Evolutionary conservation across 441 rosid genomes (phyloP).

Genomic region (Croton laevigatus): DNA sequence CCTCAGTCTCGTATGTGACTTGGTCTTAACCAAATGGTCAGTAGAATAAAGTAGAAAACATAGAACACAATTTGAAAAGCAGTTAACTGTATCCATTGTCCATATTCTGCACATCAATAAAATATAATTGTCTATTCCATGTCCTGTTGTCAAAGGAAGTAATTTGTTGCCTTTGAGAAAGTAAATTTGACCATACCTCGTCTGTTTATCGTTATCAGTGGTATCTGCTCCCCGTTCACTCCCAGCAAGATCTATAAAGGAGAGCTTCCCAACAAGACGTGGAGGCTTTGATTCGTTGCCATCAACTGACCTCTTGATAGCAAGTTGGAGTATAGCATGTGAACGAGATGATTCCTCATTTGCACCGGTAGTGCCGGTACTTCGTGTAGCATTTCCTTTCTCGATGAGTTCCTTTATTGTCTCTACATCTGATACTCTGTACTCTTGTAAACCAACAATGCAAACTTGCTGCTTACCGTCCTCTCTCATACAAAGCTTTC

Average conservation of each 20-base stretch:
- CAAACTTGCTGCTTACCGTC: conserved; percentile 99
- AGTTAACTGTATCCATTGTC: neutral
- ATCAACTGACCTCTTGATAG: conserved; percentile 76
- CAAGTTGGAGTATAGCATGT: conserved; percentile 98
- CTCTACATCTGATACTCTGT: conserved; percentile 86
- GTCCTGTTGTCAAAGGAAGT: neutral
- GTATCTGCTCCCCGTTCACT: conserved; percentile 99
- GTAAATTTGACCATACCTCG: conserved; percentile 51
- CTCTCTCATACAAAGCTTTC: conserved; percentile 99
- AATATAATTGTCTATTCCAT: neutral
- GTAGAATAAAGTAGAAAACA: neutral
- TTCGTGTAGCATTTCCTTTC: conserved; percentile 83
- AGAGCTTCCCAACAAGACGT: conserved; percentile 90
- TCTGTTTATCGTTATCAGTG: conserved; percentile 95
- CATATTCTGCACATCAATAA: neutral
- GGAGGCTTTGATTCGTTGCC: conserved; percentile 78
- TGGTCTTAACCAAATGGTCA: neutral
- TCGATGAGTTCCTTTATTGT: conserved; percentile 88
- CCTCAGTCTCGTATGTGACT: neutral
- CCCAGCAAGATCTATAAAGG: conserved; percentile 98
- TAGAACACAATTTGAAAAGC: neutral
- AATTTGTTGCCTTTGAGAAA: conserved; percentile 1
- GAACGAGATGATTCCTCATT: conserved; percentile 99
- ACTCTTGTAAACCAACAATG: conserved; percentile 98
- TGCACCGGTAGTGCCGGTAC: conserved; percentile 97